These are phyloP conservation scores for Anaeromyces robustus DNA, from an alignment of 192 early-diverging fungal genomes.

Conservation along the genomic window DNA sequence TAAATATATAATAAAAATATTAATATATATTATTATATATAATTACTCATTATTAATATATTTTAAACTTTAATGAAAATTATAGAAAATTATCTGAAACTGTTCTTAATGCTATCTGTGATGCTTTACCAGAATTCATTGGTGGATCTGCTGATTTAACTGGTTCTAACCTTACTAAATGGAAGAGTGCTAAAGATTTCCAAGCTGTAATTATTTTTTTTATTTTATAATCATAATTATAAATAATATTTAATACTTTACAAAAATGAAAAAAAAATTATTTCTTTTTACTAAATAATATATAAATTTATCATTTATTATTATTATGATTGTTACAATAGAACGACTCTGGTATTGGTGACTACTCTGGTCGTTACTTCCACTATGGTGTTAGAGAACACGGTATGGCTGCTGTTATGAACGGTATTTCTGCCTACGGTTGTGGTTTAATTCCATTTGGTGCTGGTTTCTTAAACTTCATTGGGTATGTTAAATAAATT, in stretches of 20 bases:
- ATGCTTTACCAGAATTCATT: slow-evolving; percentile 65
- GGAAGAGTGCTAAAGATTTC: slow-evolving; percentile 92
- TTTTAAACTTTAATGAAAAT: no score
- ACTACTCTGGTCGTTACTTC: slow-evolving; percentile 74
- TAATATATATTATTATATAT: background rate
- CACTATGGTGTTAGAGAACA: slow-evolving; percentile 97
- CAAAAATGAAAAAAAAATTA: no score
- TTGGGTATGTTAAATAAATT: slow-evolving; percentile 28
- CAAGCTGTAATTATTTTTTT: slow-evolving; percentile 57
- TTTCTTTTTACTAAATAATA: no score
- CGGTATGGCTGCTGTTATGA: slow-evolving; percentile 86
- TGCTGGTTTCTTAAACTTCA: slow-evolving; percentile 73
- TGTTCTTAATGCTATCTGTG: slow-evolving; percentile 68
- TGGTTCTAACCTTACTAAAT: slow-evolving; percentile 86
- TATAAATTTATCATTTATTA: no score
- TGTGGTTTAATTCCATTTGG: slow-evolving; percentile 63
- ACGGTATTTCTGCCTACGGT: slow-evolving; percentile 79
- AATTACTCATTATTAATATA: slow-evolving; percentile 6
- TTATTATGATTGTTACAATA: no score
- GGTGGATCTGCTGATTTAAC: slow-evolving; percentile 96
- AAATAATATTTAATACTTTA: no score
- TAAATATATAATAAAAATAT: slow-evolving; percentile 1
- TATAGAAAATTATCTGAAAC: slow-evolving; percentile 65
- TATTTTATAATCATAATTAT: no score
- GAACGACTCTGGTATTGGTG: slow-evolving; percentile 45